A percentile compares a stretch with the other conserved stretches of the same genome.
Evolutionary conservation across 345 rosid species (phyloP).

Genomic region (Melaleuca alternifolia): DNA sequence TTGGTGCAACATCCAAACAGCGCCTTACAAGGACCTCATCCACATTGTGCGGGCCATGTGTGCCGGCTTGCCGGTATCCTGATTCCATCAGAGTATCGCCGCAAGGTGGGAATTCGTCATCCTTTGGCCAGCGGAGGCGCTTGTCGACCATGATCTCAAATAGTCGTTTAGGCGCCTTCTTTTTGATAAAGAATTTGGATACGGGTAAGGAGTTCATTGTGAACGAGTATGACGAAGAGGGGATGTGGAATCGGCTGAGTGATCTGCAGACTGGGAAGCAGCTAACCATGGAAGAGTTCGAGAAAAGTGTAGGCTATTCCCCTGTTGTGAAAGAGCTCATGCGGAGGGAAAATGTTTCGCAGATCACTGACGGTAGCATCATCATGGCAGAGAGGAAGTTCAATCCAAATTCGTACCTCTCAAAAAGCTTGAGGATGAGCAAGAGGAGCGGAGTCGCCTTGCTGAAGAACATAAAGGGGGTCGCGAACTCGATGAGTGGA

Average conservation of each 20-base stretch:
- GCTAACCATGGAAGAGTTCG: conserved; percentile 84
- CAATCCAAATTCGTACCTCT: conserved; percentile 27
- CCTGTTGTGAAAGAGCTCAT: conserved; percentile 83
- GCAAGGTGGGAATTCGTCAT: neutral
- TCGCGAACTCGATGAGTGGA: conserved; percentile 56
- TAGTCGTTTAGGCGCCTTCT: conserved; percentile 44
- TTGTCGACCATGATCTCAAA: conserved; percentile 23
- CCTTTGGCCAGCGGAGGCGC: conserved; percentile 1
- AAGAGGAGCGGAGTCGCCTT: conserved; percentile 74
- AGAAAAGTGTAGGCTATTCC: conserved; percentile 70
- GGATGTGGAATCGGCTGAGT: conserved; percentile 83
- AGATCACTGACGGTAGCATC: conserved; percentile 26
- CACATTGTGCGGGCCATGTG: conserved; percentile 23
- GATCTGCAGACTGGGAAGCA: conserved; percentile 95
- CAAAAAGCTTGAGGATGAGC: conserved; percentile 73
- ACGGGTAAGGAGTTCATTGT: conserved; percentile 81
- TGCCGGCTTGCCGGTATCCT: conserved; percentile 20
- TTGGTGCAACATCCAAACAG: conserved; percentile 56
- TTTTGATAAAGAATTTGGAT: conserved; percentile 81
- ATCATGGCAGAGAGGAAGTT: conserved; percentile 22
- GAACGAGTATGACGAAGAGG: conserved; percentile 61
- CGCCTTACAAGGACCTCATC: conserved; percentile 58
- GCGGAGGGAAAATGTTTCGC: conserved; percentile 40
- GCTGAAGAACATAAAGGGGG: conserved; percentile 74
- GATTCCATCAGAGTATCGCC: conserved; percentile 29